Evolutionary conservation across 176 grass and related monocot genomes (phyloP), one percentile per base, ranked within the genome.

Genomic region (Alopecurus myosuroides): DNA sequence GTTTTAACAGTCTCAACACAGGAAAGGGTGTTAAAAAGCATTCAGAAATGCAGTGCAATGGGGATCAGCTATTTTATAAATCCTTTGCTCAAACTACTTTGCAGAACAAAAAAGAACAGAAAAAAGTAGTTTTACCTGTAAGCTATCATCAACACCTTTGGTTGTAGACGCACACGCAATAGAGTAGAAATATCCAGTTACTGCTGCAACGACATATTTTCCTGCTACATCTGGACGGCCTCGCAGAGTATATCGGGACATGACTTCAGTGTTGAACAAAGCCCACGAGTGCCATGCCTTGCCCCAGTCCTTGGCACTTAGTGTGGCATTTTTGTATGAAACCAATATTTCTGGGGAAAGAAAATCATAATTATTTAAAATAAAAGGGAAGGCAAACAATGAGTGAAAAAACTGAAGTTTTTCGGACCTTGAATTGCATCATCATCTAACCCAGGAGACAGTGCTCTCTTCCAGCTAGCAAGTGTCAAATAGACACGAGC

Each of bases 261-360:
- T 92, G 64, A 98, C 96, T 83, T 94, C 96, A 55, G 96, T 98
- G 81, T 98, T 98, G 82, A 98, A 98, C 79, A 98, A 95, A 61
- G 96, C 96, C 96, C 96, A 98, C 41, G 28, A 84, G 53, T 98
- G 96, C 96, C 96, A 98, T 57, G 96, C 96, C 85, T 92, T 98
- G 34, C 93, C 96, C 89, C 91, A 98, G 55, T 98, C 93, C 70
- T 95, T 95, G 23, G 96, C 91, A 83, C 76, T 92, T 73, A 91
- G 61, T 14, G 96, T 98, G 55, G 96, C 93, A 92, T 95, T 94
- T 77, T 95, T 94, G 15, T 95, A 90, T 22, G 96, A 98, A 44
- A 90, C 73, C 72, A 90, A 92, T 36, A 95, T 98, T 78, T 98
- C 96, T 98, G 83, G 31, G 73, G 34, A 41, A 70, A 76, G 34